phyloP scores from a whole-genome alignment of 768 basidiomycete genomes.

The Pleurotus platypus region DNA sequence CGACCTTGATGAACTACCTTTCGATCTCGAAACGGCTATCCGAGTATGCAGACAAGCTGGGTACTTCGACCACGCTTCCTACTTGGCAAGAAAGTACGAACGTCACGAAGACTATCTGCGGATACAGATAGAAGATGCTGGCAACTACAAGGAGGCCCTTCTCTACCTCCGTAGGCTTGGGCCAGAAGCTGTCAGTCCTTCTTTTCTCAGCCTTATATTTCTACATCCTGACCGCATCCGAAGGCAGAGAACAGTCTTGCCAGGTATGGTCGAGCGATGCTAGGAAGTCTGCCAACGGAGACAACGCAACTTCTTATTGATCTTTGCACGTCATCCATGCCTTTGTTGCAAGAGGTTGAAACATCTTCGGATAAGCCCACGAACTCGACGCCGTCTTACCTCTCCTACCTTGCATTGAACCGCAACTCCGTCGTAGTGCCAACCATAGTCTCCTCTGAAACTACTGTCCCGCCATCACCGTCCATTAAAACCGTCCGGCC shows the following conservation, averaged over 20 bases:
- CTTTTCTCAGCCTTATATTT: not conserved
- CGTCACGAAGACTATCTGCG: slow-evolving; percentile 90
- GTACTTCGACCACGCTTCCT: slow-evolving; percentile 92
- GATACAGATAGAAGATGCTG: slow-evolving; percentile 92
- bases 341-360: slow-evolving; percentile 32
- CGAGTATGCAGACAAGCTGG: slow-evolving; percentile 95
- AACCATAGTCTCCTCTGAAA: slow-evolving; percentile 32
- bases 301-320: slow-evolving; percentile 92
- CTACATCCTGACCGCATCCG: not conserved
- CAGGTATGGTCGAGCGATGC: slow-evolving; percentile 83
- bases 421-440: slow-evolving; percentile 43
- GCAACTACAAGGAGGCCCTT: slow-evolving; percentile 77
- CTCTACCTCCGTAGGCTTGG: slow-evolving; percentile 77
- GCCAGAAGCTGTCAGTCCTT: slow-evolving; percentile 63
- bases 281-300: slow-evolving; percentile 78
- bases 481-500: slow-evolving; percentile 43
- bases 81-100: slow-evolving; percentile 88
- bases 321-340: slow-evolving; percentile 71
- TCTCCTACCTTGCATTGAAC: slow-evolving; percentile 77
- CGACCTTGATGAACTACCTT: slow-evolving; percentile 73
- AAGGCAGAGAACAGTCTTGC: slow-evolving; percentile 86
- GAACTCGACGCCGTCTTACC: slow-evolving; percentile 55
- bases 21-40: slow-evolving; percentile 96
- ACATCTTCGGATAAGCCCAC: slow-evolving; percentile 23
- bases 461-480: slow-evolving; percentile 36